Base-by-base conservation (phyloP, 441 rosid genomes). In the Eutrema salsugineum region DNA sequence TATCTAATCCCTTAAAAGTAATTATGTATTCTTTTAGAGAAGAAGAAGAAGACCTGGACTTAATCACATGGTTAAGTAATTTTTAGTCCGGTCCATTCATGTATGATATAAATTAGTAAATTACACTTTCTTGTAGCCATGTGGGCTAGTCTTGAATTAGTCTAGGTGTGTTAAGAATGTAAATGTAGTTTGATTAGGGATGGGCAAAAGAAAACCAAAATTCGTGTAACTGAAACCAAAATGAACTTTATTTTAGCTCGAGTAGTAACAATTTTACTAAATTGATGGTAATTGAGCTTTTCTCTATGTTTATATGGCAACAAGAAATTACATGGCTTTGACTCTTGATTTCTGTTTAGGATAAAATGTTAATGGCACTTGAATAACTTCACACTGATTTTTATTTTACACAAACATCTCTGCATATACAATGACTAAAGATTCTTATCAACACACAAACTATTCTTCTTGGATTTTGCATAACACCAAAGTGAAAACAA, bases 361-460 rank as follows among this genome's bases (percentile, higher is more conserved):
- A 35, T 1, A 28, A 30, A 46, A 24, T 46, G 57, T 58, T 2
- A 58, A 59, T 38, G 28, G 22, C 32, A 70, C 49, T 2, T 22
- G 38, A 57, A 44, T 68, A 39, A 19, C 46, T 9, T 46, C 8
- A 24, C 44, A 35, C 11, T 15, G 47, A 72, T 30, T 33, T 24
- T 44, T 2, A 35, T 36, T 35, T 56, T 27, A 64, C 71, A 72
- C 10, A 64, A 56, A 11, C 66, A 56, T 7, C 57, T 72, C 65
- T 62, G n/a, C 38, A 71, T 71, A 63, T 50, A 71, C 71, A 55
- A 72, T 19, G 28, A 43, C 55, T 24, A 62, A 62, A 51, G 68
- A 55, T 43, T 28, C 46, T 11, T 40, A 22, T 44, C 22, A 53
- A 15, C 24, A 72, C 64, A 72, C 40, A 30, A n/a, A 59, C 46